Percentiles rank a stretch among this genome's conserved stretches.
Conservation (phyloP, 768 basidiomycete species). For the Ramaria rubella region DNA sequence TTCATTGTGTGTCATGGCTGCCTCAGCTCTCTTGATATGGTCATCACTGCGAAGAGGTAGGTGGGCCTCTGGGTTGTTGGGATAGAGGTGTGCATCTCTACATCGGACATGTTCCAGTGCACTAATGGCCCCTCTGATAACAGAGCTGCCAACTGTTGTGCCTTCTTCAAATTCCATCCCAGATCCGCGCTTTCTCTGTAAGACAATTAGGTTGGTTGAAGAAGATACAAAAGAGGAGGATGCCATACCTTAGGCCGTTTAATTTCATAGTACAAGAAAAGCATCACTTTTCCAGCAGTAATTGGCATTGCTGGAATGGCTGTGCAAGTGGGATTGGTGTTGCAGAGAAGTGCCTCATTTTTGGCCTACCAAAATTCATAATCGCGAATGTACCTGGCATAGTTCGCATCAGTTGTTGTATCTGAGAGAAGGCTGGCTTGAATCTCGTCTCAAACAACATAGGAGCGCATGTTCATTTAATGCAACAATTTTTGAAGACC, state of each 20-base stretch:
- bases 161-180: slow-evolving; percentile 22
- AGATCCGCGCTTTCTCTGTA: neutral
- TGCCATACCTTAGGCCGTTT: slow-evolving; percentile 24
- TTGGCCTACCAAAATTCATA: too few relatives aligned
- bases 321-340: slow-evolving; percentile 8
- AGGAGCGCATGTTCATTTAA: too few relatives aligned
- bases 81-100: slow-evolving; percentile 9
- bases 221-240: neutral
- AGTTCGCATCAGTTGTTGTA: too few relatives aligned
- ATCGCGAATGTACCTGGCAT: too few relatives aligned
- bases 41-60: too few relatives aligned
- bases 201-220: slow-evolving; percentile 4
- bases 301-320: slow-evolving; percentile 24
- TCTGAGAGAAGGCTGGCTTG: too few relatives aligned
- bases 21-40: too few relatives aligned
- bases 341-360: too few relatives aligned
- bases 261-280: slow-evolving; percentile 27
- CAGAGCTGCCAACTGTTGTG: slow-evolving; percentile 11
- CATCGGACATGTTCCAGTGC: slow-evolving; percentile 21
- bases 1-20: slow-evolving; percentile 1
- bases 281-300: slow-evolving; percentile 23
- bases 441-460: too few relatives aligned
- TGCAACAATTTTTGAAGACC: too few relatives aligned
- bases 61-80: too few relatives aligned
- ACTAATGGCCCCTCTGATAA: too few relatives aligned